phyloP scores from a whole-genome alignment of 176 grass and related monocot genomes.

The Aegilops longissima region DNA sequence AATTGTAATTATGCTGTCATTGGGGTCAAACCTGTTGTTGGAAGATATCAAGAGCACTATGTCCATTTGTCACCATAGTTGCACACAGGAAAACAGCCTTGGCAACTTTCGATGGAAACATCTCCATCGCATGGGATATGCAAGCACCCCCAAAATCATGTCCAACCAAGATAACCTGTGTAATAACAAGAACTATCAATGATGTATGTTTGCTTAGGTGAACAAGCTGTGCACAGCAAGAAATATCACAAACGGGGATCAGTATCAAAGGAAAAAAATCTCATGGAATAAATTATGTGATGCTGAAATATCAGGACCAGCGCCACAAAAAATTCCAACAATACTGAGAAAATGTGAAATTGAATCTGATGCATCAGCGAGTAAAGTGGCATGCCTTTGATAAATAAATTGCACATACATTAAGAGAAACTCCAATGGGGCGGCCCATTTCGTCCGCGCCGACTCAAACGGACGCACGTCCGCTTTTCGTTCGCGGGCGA shows the following conservation, averaged over 20 bases:
- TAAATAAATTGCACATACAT: neutral
- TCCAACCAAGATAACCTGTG: slow-evolving; percentile 86
- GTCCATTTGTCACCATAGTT: slow-evolving; percentile 71
- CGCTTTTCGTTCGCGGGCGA: too few species aligned
- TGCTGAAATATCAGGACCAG: slow-evolving; percentile 10
- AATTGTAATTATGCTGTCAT: neutral
- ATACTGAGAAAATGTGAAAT: neutral
- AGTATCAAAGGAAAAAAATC: neutral
- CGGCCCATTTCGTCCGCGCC: too few species aligned
- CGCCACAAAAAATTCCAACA: neutral
- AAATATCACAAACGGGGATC: slow-evolving; percentile 1
- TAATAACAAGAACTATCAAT: slow-evolving; percentile 14
- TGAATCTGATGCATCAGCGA: neutral
- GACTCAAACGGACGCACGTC: too few species aligned
- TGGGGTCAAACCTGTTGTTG: slow-evolving; percentile 65
- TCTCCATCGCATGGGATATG: slow-evolving; percentile 90
- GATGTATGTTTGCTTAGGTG: neutral
- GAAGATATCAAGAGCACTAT: slow-evolving; percentile 77
- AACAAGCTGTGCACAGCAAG: neutral
- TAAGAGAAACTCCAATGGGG: too few species aligned
- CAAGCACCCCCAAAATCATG: slow-evolving; percentile 93
- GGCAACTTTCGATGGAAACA: slow-evolving; percentile 65
- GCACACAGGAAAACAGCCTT: slow-evolving; percentile 92
- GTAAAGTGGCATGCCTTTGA: neutral
- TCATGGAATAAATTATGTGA: neutral